Evolutionary conservation across 1,284 basidiomycete genomes (phyloP), one percentile per base, ranked within the genome.

Genomic region (Athelia sp.): DNA sequence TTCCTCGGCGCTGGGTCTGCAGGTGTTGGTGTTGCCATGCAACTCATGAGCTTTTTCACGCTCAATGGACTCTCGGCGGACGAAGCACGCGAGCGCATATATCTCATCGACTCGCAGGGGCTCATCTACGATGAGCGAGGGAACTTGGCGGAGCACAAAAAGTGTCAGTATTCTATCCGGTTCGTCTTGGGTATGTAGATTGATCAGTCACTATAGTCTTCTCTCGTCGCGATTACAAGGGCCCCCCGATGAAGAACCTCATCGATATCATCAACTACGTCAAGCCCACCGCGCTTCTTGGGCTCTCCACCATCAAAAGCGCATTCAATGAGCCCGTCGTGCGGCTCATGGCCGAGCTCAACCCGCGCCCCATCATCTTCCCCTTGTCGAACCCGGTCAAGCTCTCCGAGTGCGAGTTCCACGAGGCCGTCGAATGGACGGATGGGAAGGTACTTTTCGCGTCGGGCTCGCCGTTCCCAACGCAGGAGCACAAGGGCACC

Each of bases 321-420:
- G 89, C 93, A 1, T 98, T 98, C 71, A 81, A 75, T 52, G 75
- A 86, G 50, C 72, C 78, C 11, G 86, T 93, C 48, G 81, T 98
- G 53, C 74, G 82, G 58, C 73, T 79, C 11, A 95, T 98, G 93
- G 82, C 87, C n/a, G 76, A 80, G 45, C 75, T 90, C 57, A 97
- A 96, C 71, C 74, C 81, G 18, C 81, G 86, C 19, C 94, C 95
- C 22, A 95, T 97, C 73, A 84, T 98, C 66, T 97, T 98, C 79
- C 92, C 95, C 45, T 82, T 98, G n/a, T 93, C 90, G 31, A 98
- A 98, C 72, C 95, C 95, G 24, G 87, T 91, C 44, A 76, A 79
- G 45, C 81, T 93, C 50, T 90, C 88, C 34, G 90, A 93, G 64
- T 89, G 88, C 62, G 86, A 87, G 26, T 97, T 93, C 67, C 74